Percentiles rank a stretch among this genome's conserved stretches.
Evolutionary conservation across 192 early-diverging fungal genomes (phyloP).

Genomic region (Gigaspora rosea): DNA sequence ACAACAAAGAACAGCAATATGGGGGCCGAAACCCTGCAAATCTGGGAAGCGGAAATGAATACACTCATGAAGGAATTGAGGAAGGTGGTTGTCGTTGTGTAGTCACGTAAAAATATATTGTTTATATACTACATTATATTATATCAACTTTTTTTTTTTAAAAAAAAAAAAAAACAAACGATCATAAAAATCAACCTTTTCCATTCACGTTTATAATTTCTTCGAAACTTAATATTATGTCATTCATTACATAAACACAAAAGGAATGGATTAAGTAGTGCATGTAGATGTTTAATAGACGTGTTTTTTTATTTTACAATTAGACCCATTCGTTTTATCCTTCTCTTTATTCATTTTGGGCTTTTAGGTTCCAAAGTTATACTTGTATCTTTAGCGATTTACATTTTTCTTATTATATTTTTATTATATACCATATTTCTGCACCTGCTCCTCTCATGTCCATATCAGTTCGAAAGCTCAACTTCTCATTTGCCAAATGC

Average conservation of each 20-base stretch:
- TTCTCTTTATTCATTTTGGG: not conserved
- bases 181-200: no score
- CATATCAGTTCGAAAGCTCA: not conserved
- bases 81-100: no score
- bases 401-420: not conserved
- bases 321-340: not conserved
- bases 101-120: no score
- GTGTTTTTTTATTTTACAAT: not conserved
- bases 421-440: not conserved
- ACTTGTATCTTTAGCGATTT: not conserved
- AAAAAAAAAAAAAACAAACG: no score
- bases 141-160: no score
- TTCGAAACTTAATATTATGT: no score
- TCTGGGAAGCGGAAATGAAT: conserved; percentile 41
- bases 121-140: no score
- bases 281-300: conserved; percentile 14
- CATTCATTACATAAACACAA: not conserved
- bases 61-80: not conserved
- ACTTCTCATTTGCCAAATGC: not conserved
- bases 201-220: no score
- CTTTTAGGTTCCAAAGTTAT: not conserved
- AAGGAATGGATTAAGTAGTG: not conserved
- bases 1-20: conserved; percentile 70
- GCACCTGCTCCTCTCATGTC: not conserved
- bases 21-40: conserved; percentile 44